Percentiles rank a stretch among this genome's conserved stretches.
These are phyloP conservation scores for Podospora bellae-mahoneyi DNA, from an alignment of 495 filamentous ascomycete species.

Conservation along the genomic window DNA sequence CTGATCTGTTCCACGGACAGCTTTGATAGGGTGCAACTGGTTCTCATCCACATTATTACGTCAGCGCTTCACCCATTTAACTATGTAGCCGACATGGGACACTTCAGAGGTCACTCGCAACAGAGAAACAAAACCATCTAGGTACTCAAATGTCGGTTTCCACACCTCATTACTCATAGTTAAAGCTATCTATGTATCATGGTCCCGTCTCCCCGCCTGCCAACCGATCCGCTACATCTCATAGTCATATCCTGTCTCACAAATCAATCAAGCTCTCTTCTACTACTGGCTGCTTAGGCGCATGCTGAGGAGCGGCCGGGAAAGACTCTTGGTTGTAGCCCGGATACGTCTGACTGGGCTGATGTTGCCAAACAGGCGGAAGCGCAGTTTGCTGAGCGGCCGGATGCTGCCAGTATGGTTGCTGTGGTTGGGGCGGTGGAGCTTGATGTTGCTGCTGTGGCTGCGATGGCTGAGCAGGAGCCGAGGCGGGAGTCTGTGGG, in stretches of 20 bases:
- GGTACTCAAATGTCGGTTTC: background rate
- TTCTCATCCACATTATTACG: background rate
- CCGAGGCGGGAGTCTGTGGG: slow-evolving; percentile 43
- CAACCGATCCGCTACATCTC: slow-evolving; percentile 12
- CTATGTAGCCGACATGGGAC: too few relatives aligned
- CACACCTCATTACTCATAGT: background rate
- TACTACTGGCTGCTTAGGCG: slow-evolving; percentile 59
- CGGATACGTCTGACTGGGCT: slow-evolving; percentile 41
- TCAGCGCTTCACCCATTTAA: background rate
- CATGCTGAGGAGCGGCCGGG: slow-evolving; percentile 59
- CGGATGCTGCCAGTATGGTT: slow-evolving; percentile 44
- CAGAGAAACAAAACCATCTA: background rate
- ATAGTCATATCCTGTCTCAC: slow-evolving; percentile 40
- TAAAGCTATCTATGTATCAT: background rate
- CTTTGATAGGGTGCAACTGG: slow-evolving; percentile 6
- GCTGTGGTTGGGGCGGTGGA: slow-evolving; percentile 29
- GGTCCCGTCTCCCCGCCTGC: background rate
- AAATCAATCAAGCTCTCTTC: slow-evolving; percentile 94
- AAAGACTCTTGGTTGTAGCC: slow-evolving; percentile 64
- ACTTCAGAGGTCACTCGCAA: background rate
- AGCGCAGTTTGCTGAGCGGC: slow-evolving; percentile 36
- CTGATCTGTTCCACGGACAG: slow-evolving; percentile 6
- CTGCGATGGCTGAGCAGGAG: slow-evolving; percentile 40
- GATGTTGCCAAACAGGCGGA: slow-evolving; percentile 46
- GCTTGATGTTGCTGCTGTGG: slow-evolving; percentile 31